Percentiles rank a stretch among this genome's conserved stretches.
phyloP scores from a whole-genome alignment of 257 asterid genomes.

The Solanum pinnatisectum region DNA sequence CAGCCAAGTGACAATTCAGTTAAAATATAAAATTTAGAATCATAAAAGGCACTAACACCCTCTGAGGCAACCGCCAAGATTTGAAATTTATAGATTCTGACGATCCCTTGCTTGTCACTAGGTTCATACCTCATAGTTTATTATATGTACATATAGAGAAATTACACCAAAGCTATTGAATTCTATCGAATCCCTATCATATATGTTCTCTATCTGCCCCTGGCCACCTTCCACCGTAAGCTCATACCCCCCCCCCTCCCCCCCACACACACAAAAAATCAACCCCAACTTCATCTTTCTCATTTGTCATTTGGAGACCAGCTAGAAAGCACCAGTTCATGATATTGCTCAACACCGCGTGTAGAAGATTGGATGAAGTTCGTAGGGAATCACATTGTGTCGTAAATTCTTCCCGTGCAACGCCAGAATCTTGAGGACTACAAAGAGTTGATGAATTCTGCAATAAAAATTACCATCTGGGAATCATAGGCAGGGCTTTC shows the following conservation, averaged over 20 bases:
- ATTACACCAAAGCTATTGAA: too few species aligned
- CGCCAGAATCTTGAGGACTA: background rate
- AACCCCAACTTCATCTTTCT: background rate
- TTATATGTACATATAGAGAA: too few species aligned
- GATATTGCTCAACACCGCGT: background rate
- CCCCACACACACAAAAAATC: background rate
- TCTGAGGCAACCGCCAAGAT: too few species aligned
- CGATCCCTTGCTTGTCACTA: too few species aligned
- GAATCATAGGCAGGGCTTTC: constrained; percentile 43
- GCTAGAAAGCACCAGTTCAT: background rate
- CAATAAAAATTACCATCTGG: constrained; percentile 30
- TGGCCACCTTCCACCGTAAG: too few species aligned
- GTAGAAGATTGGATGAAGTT: background rate
- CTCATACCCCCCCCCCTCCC: background rate
- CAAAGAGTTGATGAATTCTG: constrained; percentile 23
- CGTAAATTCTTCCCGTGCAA: background rate
- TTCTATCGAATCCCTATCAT: too few species aligned
- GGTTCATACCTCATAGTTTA: too few species aligned
- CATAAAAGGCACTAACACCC: background rate
- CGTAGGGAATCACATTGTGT: background rate
- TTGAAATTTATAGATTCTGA: too few species aligned
- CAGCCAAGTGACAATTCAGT: background rate
- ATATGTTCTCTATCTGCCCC: too few species aligned
- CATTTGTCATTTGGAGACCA: background rate
- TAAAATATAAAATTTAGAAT: too few species aligned